Conservation (phyloP, 306 rosid species). For the Abrus precatorius region DNA sequence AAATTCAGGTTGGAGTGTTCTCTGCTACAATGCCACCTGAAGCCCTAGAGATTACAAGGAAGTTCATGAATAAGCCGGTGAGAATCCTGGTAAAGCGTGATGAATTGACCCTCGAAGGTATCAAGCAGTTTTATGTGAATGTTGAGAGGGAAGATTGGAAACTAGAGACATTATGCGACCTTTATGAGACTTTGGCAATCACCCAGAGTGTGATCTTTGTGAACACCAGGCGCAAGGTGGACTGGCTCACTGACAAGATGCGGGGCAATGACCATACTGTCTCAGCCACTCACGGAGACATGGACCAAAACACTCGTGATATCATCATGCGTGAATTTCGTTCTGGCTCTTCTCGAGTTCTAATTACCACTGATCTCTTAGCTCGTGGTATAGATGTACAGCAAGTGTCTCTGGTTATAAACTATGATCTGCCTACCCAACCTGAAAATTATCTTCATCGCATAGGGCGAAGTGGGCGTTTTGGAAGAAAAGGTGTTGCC, state of each 20-base stretch:
- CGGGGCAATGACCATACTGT: conserved; percentile 89
- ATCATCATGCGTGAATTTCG: conserved; percentile 96
- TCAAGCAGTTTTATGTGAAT: conserved; percentile 89
- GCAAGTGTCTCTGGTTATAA: conserved; percentile 90
- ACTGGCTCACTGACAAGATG: conserved; percentile 98
- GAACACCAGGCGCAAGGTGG: conserved; percentile 93
- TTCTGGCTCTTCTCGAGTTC: conserved; percentile 94
- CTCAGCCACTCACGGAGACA: conserved; percentile 98
- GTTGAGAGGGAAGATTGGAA: conserved; percentile 95
- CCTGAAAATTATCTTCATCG: conserved; percentile 97
- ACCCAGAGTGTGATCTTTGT: conserved; percentile 95
- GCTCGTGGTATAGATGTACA: conserved; percentile 99
- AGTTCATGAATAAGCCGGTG: conserved; percentile 97
- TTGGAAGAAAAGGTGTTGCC: conserved; percentile 97
- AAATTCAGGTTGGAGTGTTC: conserved; percentile 95
- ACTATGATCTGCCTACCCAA: conserved; percentile 90
- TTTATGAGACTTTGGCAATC: conserved; percentile 88
- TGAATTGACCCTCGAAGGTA: conserved; percentile 94
- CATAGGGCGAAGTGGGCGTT: conserved; percentile 94
- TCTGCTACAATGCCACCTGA: conserved; percentile 99
- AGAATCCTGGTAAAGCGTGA: conserved; percentile 93
- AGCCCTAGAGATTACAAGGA: conserved; percentile 91
- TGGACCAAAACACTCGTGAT: conserved; percentile 95
- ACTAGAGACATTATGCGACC: conserved; percentile 92
- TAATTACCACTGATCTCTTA: conserved; percentile 89